phyloP scores from a whole-genome alignment of 1,284 basidiomycete species.

The Cryptococcus wingfieldii region DNA sequence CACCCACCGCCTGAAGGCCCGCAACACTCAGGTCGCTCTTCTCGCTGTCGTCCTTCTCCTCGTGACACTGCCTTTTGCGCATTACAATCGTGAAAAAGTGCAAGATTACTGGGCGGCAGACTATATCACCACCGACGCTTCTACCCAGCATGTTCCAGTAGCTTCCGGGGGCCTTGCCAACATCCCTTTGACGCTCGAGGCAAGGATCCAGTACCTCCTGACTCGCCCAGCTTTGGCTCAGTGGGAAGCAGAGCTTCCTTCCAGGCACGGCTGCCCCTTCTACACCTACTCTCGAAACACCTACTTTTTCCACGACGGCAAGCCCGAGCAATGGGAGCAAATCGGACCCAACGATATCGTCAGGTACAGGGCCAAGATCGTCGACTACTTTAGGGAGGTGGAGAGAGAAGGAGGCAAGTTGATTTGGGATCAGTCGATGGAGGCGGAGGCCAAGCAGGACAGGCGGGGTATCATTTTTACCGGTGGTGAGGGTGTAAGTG shows the following conservation, averaged over 20 bases:
- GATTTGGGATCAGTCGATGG: constrained; percentile 41
- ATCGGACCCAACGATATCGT: constrained; percentile 39
- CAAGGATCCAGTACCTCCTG: constrained; percentile 31
- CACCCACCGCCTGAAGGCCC: constrained; percentile 4
- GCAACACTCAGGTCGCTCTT: constrained; percentile 49
- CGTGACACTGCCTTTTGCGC: constrained; percentile 28
- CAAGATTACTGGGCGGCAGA: constrained; percentile 6
- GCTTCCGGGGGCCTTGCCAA: constrained; percentile 30
- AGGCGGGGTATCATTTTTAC: constrained; percentile 49
- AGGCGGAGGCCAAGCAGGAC: constrained; percentile 26
- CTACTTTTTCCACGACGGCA: constrained; percentile 47
- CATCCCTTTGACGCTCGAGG: constrained; percentile 37
- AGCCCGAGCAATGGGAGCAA: constrained; percentile 41
- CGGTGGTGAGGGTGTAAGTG: constrained; percentile 47
- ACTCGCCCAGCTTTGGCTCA: constrained; percentile 38
- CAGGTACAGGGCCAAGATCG: constrained; percentile 40
- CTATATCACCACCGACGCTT: constrained; percentile 10
- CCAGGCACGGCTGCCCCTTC: constrained; percentile 39
- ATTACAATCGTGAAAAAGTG: constrained; percentile 8
- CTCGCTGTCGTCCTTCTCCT: constrained; percentile 48
- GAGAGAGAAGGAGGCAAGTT: constrained; percentile 40
- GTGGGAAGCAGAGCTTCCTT: constrained; percentile 41
- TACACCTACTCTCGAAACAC: constrained; percentile 44
- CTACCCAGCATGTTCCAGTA: constrained; percentile 18
- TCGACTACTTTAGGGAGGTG: constrained; percentile 42